Evolutionary conservation across 73 alveolate genomes (phyloP).

Genomic region (Symbiodinium pilosum): DNA sequence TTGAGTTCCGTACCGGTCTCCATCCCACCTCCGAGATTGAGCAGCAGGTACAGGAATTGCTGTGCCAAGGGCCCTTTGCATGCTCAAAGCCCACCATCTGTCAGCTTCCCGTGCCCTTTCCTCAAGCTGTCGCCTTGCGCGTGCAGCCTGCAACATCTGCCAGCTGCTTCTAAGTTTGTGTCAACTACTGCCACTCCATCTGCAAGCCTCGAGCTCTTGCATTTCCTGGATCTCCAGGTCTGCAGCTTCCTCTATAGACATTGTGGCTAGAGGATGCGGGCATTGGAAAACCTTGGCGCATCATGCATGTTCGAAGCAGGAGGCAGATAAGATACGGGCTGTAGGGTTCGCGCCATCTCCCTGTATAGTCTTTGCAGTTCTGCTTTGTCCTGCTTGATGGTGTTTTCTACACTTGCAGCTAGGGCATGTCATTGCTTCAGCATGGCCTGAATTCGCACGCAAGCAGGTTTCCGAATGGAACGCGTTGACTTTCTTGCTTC

Average conservation of each 20-base stretch:
- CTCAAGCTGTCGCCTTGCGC: not conserved
- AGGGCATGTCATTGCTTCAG: not conserved
- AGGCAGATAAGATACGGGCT: not conserved
- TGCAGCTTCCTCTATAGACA: conserved; percentile 90
- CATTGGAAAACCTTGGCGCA: conserved; percentile 49
- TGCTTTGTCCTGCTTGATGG: conserved; percentile 19
- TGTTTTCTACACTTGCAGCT: not conserved
- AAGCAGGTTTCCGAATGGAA: conserved; percentile 31
- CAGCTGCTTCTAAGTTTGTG: too few relatives aligned
- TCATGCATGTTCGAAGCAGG: not conserved
- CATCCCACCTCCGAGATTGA: conserved; percentile 78
- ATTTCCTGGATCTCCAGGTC: conserved; percentile 77
- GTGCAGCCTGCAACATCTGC: not conserved
- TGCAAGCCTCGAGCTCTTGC: conserved; percentile 57
- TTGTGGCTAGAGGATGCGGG: conserved; percentile 85
- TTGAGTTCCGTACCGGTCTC: conserved; percentile 78
- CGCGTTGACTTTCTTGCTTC: not conserved
- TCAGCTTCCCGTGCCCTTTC: not conserved
- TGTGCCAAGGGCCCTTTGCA: too few relatives aligned
- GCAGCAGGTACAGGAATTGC: too few relatives aligned
- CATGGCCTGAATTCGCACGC: conserved; percentile 51
- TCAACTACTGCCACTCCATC: not conserved
- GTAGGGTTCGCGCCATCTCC: conserved; percentile 47
- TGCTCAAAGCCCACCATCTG: not conserved
- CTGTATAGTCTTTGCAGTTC: conserved; percentile 77